phyloP scores from a whole-genome alignment of 306 rosid genomes.

The Rosa chinensis region DNA sequence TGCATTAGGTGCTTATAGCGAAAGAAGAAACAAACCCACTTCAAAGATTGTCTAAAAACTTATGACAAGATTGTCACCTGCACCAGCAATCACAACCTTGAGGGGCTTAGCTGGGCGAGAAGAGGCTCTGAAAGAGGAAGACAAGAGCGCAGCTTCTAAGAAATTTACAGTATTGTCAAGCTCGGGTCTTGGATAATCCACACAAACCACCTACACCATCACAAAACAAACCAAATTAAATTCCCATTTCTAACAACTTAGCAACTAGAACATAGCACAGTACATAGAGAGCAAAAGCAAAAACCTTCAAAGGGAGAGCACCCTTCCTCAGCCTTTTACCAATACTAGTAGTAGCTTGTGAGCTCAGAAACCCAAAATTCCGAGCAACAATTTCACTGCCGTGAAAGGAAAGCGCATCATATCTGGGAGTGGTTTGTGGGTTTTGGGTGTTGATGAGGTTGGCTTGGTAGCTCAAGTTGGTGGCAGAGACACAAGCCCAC shows the following conservation, averaged over 20 bases:
- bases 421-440: slow-evolving; percentile 5
- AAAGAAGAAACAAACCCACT: background rate
- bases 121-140: slow-evolving; percentile 70
- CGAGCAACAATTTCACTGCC: slow-evolving; percentile 53
- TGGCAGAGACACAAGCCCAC: slow-evolving; percentile 57
- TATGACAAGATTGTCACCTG: slow-evolving; percentile 49
- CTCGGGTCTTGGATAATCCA: slow-evolving; percentile 87
- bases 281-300: background rate
- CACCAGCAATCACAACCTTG: slow-evolving; percentile 83
- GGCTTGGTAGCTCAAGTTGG: slow-evolving; percentile 45
- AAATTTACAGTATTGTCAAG: slow-evolving; percentile 74
- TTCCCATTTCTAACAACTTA: background rate
- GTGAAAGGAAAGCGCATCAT: slow-evolving; percentile 45
- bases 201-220: slow-evolving; percentile 56
- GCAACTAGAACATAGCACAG: background rate
- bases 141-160: slow-evolving; percentile 77
- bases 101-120: slow-evolving; percentile 73
- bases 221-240: slow-evolving; percentile 1
- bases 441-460: slow-evolving; percentile 23
- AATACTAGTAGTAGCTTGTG: slow-evolving; percentile 17
- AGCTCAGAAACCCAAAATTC: slow-evolving; percentile 29
- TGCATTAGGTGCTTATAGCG: background rate
- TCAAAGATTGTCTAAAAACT: background rate
- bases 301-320: slow-evolving; percentile 52
- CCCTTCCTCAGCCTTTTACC: slow-evolving; percentile 36